These are phyloP conservation scores for Candida peoriensis DNA, from an alignment of 805 yeast genomes.

Conservation along the genomic window DNA sequence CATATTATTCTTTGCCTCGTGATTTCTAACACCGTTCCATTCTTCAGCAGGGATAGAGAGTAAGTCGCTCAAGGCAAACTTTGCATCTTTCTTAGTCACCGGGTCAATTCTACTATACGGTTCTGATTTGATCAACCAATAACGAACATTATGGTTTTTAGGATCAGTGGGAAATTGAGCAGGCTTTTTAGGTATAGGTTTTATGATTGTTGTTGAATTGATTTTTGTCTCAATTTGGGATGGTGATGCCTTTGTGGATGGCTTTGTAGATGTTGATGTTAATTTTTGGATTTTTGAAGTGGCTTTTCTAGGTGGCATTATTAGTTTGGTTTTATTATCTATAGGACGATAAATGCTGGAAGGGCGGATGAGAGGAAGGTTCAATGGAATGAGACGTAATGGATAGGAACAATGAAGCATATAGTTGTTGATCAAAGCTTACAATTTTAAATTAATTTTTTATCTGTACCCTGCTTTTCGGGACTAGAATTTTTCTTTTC, in stretches of 20 bases:
- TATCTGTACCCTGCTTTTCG: too few relatives aligned
- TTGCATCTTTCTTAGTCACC: constrained; percentile 41
- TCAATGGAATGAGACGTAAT: too few relatives aligned
- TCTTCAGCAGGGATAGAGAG: constrained; percentile 33
- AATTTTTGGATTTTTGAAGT: constrained; percentile 1
- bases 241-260: not conserved
- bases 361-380: too few relatives aligned
- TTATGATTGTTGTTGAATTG: not conserved
- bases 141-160: constrained; percentile 26
- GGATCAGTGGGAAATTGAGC: constrained; percentile 27
- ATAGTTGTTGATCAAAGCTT: too few relatives aligned
- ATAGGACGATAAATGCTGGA: too few relatives aligned
- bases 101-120: constrained; percentile 45
- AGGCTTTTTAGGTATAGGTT: constrained; percentile 30
- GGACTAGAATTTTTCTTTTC: too few relatives aligned
- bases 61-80: constrained; percentile 42
- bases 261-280: not conserved
- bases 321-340: too few relatives aligned
- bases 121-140: constrained; percentile 56
- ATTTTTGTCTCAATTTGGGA: not conserved
- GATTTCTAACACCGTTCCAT: constrained; percentile 61
- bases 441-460: too few relatives aligned
- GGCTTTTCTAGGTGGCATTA: constrained; percentile 6
- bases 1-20: constrained; percentile 51
- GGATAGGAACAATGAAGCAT: too few relatives aligned